Conservation (phyloP, 495 filamentous ascomycete genomes). For the Achaetomiella virescens region DNA sequence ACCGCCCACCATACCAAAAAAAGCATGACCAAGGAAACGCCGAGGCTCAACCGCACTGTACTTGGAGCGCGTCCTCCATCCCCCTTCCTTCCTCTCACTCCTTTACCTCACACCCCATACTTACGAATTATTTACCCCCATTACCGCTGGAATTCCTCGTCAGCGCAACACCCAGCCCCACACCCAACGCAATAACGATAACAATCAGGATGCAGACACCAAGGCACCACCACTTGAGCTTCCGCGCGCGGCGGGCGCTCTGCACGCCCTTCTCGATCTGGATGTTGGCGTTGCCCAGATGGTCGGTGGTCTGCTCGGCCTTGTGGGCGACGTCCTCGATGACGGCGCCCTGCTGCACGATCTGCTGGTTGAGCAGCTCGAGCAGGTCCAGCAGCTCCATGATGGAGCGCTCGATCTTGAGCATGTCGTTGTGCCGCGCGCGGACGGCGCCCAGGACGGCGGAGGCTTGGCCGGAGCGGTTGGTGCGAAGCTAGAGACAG, state of each 20-base stretch:
- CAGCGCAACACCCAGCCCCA: constrained; percentile 36
- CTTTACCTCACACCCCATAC: too few relatives aligned
- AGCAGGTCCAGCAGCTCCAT: constrained; percentile 60
- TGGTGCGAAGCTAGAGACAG: constrained; percentile 54
- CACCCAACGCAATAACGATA: constrained; percentile 45
- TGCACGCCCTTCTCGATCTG: constrained; percentile 57
- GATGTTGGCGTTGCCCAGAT: constrained; percentile 53
- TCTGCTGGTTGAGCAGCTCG: constrained; percentile 58
- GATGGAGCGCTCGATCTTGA: constrained; percentile 63
- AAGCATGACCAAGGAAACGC: too few relatives aligned
- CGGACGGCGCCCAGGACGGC: constrained; percentile 64
- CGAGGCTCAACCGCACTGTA: too few relatives aligned
- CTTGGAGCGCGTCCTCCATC: too few relatives aligned
- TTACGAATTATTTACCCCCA: background rate
- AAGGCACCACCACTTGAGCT: constrained; percentile 68
- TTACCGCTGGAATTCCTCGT: constrained; percentile 2
- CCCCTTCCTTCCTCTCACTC: too few relatives aligned
- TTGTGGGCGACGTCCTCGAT: constrained; percentile 50
- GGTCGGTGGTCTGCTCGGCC: constrained; percentile 49
- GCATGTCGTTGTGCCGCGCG: constrained; percentile 70
- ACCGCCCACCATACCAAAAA: too few relatives aligned
- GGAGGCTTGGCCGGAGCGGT: constrained; percentile 58
- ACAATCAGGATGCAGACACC: constrained; percentile 52
- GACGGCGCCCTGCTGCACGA: constrained; percentile 56
- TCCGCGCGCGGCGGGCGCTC: constrained; percentile 50